Evolutionary conservation across 768 basidiomycete species (phyloP).

Genomic region (Leccinum rimulosum): DNA sequence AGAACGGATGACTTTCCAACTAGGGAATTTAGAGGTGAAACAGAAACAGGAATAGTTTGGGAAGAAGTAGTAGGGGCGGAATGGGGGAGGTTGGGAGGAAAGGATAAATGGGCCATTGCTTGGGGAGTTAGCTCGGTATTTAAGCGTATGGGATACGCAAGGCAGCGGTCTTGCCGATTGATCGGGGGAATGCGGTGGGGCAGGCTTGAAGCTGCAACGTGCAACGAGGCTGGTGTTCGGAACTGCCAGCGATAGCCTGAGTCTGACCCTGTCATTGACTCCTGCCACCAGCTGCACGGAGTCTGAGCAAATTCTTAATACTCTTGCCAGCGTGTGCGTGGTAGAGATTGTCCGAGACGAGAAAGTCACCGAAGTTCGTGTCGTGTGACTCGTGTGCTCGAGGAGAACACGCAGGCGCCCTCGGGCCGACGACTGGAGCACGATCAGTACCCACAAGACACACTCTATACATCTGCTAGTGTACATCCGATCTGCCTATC

Average conservation of each 20-base stretch:
- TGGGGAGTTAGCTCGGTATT: constrained; percentile 14
- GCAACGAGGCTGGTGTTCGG: constrained; percentile 22
- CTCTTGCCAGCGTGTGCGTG: not conserved
- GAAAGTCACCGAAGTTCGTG: not conserved
- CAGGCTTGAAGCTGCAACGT: constrained; percentile 16
- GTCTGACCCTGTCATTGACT: not conserved
- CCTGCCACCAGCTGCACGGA: not conserved
- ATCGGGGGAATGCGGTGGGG: constrained; percentile 11
- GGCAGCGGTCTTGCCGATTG: constrained; percentile 7
- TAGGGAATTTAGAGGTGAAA: not conserved
- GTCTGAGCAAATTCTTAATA: not conserved
- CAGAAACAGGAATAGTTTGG: not conserved
- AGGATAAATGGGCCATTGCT: constrained; percentile 12
- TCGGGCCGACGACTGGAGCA: not conserved
- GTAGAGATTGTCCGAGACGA: not conserved
- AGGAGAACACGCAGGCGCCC: not conserved
- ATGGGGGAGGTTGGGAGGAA: constrained; percentile 6
- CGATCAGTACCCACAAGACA: not conserved
- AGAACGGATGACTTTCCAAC: not conserved
- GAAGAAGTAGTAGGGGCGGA: not conserved
- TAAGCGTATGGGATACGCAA: constrained; percentile 20
- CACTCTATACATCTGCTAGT: not conserved
- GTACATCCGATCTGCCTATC: not conserved
- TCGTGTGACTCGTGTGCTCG: not conserved
- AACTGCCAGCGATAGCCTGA: not conserved